Evolutionary conservation across 164 flowering plant species (phyloP), one percentile per base, ranked within the genome.

Genomic region (Taxillus chinensis): DNA sequence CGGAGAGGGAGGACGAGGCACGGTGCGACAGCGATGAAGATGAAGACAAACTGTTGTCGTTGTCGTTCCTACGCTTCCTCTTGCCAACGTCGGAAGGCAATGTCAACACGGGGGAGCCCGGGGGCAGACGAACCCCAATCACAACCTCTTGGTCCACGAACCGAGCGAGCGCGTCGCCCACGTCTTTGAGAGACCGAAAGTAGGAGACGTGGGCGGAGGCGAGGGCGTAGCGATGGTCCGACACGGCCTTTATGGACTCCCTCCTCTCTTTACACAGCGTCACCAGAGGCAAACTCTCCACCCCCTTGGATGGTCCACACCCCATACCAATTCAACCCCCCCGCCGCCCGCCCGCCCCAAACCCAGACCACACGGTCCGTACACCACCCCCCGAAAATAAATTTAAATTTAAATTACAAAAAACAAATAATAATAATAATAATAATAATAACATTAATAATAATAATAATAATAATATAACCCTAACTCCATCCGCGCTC

Each of bases 71-170:
- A 8, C 16, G 73, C 56, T 52, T 72, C 64, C 54, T 65, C 43
- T 82, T 83, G 11, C 79, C 74, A 42, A 77, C 79, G 14, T 78
- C 83, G 6, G 91, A 82, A 2, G 92, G 90, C 63, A 87, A 63
- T 4, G 85, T 83, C 15, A 90, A 77, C 0, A 90, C 86, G 4
- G 97, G 90, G 8, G 96, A 89, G 27, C 65, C 72, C 17, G 75
- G 68, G 27, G 78, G 66, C 13, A 80, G 64, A 13, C 77, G 67
- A 38, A 64, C 63, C 27, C 70, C 74, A 48, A 76, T 57, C 3
- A 83, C 68, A n/a, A 84, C 69, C 71, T 86, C 98, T 43, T 92
- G 89, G 59, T 85, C 90, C 5, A 84, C 92, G 64, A 90, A 90
- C 17, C 75, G 74, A 9, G 75, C 62, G 4, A 95, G 78, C 0